These are phyloP conservation scores for Macrocystidia cucumis DNA, from an alignment of 1,284 basidiomycete genomes.

Conservation along the genomic window DNA sequence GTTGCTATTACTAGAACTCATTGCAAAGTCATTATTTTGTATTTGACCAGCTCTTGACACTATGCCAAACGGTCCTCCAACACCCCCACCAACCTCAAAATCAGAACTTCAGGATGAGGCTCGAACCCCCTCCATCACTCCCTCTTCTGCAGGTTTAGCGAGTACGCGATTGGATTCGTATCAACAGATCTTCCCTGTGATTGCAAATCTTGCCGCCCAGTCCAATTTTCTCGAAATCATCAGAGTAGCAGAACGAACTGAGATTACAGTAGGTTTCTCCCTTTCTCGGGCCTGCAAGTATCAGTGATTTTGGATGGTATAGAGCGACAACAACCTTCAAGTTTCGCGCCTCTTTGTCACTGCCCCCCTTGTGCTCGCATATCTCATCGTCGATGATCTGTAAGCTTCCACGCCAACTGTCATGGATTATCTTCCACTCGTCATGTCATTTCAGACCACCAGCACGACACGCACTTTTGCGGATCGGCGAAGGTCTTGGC, in stretches of 20 bases:
- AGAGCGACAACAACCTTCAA: constrained; percentile 31
- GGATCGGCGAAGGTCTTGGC: constrained; percentile 41
- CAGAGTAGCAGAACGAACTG: constrained; percentile 39
- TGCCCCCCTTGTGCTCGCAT: constrained; percentile 51
- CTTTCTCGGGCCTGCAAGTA: background rate
- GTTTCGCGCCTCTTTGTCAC: constrained; percentile 41
- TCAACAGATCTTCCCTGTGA: constrained; percentile 29
- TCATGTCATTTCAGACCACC: constrained; percentile 33
- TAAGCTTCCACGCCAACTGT: constrained; percentile 21
- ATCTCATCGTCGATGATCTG: constrained; percentile 54
- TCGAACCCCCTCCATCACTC: constrained; percentile 14
- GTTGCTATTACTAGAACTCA: too few relatives aligned
- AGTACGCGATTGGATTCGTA: constrained; percentile 23
- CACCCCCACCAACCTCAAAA: constrained; percentile 48
- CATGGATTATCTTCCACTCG: constrained; percentile 7
- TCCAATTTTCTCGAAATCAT: constrained; percentile 37
- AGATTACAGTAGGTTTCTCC: constrained; percentile 36
- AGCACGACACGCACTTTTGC: constrained; percentile 44
- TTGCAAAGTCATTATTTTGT: too few relatives aligned
- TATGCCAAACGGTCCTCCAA: constrained; percentile 43
- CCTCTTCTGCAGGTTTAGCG: constrained; percentile 8
- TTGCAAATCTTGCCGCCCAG: constrained; percentile 35
- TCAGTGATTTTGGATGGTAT: constrained; percentile 10
- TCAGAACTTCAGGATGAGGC: constrained; percentile 46
- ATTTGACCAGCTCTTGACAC: too few relatives aligned